A percentile compares a stretch with the other conserved stretches of the same genome.
phyloP scores from a whole-genome alignment of 78 protist species.

The Guillardia theta region DNA sequence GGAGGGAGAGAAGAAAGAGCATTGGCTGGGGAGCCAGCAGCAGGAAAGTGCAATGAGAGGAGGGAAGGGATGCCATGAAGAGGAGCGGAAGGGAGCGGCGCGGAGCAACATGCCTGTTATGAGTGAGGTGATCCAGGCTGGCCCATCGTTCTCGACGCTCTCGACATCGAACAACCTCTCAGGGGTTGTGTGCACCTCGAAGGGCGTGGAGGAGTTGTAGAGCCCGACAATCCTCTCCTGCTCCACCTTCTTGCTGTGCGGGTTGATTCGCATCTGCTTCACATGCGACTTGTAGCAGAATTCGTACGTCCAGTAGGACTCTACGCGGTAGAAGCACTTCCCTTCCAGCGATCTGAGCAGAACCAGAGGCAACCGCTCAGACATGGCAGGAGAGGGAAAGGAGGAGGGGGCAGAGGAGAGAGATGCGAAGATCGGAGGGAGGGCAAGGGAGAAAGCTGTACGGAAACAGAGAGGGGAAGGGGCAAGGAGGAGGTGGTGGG shows the following conservation, averaged over 20 bases:
- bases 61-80: background rate
- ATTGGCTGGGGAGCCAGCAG: background rate
- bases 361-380: background rate
- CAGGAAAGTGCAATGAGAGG: background rate
- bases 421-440: background rate
- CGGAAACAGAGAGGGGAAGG: background rate
- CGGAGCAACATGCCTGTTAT: no score
- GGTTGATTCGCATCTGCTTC: background rate
- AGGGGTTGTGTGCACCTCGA: background rate
- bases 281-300: conserved; percentile 23
- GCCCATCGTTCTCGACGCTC: background rate
- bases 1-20: background rate
- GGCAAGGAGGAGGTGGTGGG: background rate
- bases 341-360: background rate
- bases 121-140: background rate
- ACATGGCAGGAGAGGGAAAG: background rate
- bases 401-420: background rate
- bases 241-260: background rate
- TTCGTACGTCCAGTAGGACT: background rate
- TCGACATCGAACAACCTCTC: background rate
- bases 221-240: background rate
- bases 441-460: background rate
- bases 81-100: background rate
- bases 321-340: conserved; percentile 17
- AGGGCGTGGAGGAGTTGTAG: background rate